Conservation (phyloP, 2,329 filamentous ascomycete genomes). For the Colletotrichum ledebouriae region DNA sequence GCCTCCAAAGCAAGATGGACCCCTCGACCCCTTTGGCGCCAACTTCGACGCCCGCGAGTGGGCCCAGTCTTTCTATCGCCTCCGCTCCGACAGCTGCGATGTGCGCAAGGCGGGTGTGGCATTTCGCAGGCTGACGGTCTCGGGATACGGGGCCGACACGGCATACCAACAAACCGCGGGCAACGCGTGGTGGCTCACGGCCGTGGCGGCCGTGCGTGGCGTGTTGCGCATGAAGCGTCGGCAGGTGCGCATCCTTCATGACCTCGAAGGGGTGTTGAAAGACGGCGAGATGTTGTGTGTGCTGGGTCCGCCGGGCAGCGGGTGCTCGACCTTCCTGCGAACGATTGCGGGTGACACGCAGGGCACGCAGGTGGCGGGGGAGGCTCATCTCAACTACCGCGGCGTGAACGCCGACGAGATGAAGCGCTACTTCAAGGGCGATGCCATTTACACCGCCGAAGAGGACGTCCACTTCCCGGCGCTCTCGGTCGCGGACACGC, state of each 20-base stretch:
- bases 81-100: slow-evolving; percentile 46
- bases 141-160: slow-evolving; percentile 33
- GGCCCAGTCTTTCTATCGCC: slow-evolving; percentile 48
- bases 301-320: slow-evolving; percentile 65
- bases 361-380: slow-evolving; percentile 60
- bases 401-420: slow-evolving; percentile 41
- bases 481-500: slow-evolving; percentile 71
- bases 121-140: slow-evolving; percentile 61
- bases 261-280: slow-evolving; percentile 65
- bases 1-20: slow-evolving; percentile 21
- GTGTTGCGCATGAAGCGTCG: slow-evolving; percentile 38
- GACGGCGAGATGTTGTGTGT: slow-evolving; percentile 70
- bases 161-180: slow-evolving; percentile 30
- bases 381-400: slow-evolving; percentile 36
- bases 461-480: slow-evolving; percentile 74
- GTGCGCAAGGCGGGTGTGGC: slow-evolving; percentile 52
- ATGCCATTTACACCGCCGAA: slow-evolving; percentile 76
- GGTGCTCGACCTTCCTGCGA: slow-evolving; percentile 79
- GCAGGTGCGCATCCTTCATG: slow-evolving; percentile 62
- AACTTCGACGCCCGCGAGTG: slow-evolving; percentile 63
- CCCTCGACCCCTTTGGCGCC: slow-evolving; percentile 61
- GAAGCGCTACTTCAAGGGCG: slow-evolving; percentile 58
- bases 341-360: slow-evolving; percentile 74
- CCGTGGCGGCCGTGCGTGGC: slow-evolving; percentile 37
- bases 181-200: slow-evolving; percentile 47